Evolutionary conservation across 257 asterid species (phyloP).

Genomic region (Leonotis leonurus): DNA sequence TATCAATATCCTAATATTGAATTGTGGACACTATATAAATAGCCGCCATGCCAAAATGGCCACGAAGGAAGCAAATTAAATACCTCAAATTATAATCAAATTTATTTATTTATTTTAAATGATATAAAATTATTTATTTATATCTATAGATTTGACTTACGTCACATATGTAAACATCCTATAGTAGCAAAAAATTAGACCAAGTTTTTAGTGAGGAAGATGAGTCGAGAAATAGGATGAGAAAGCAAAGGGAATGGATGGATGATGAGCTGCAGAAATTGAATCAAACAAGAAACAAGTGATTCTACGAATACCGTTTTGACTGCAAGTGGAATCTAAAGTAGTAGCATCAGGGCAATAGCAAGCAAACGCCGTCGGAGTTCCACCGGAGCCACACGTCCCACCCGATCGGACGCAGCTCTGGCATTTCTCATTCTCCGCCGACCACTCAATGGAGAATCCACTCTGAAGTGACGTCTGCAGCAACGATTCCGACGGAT

Average conservation of each 20-base stretch:
- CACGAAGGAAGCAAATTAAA: too few relatives aligned
- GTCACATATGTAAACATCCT: too few relatives aligned
- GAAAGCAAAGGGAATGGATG: not conserved
- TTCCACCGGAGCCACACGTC: constrained; percentile 31
- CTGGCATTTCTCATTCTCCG: constrained; percentile 13
- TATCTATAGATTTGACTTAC: too few relatives aligned
- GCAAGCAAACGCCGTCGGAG: constrained; percentile 23
- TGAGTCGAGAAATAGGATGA: too few relatives aligned
- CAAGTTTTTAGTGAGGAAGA: too few relatives aligned
- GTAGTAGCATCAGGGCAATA: constrained; percentile 7
- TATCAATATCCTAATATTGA: not conserved
- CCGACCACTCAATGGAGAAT: constrained; percentile 34
- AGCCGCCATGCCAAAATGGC: too few relatives aligned
- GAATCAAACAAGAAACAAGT: not conserved
- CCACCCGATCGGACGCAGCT: constrained; percentile 31
- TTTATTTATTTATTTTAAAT: too few relatives aligned
- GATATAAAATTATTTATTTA: too few relatives aligned
- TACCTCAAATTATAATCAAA: not conserved
- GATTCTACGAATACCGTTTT: not conserved
- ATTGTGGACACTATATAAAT: not conserved
- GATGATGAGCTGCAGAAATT: too few relatives aligned
- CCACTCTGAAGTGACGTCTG: constrained; percentile 25
- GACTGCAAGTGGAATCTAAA: constrained; percentile 3
- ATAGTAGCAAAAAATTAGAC: too few relatives aligned
- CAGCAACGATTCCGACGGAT: not conserved